Conservation (phyloP, 495 filamentous ascomycete genomes). For the Aspergillus sclerotiicarbonarius region DNA sequence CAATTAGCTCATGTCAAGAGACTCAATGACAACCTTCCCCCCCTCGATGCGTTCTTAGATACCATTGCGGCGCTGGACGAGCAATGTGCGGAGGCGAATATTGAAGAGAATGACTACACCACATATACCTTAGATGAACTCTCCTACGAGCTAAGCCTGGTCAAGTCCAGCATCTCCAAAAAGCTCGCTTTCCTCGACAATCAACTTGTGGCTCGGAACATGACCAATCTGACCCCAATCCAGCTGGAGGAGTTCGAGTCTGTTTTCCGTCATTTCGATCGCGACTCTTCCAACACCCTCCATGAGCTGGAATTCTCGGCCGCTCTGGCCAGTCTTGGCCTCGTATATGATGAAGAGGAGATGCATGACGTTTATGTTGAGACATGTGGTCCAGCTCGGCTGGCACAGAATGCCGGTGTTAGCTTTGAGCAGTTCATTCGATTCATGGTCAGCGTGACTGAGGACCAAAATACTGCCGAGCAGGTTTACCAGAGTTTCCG, state of each 20-base stretch:
- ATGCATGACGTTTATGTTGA: constrained; percentile 90
- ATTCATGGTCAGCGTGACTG: constrained; percentile 98
- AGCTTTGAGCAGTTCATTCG: constrained; percentile 98
- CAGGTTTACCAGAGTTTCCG: constrained; percentile 96
- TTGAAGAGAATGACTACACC: constrained; percentile 98
- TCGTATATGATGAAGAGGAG: constrained; percentile 93
- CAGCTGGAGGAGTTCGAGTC: constrained; percentile 98
- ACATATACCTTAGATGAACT: constrained; percentile 97
- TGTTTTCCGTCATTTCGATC: constrained; percentile 96
- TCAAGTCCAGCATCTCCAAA: constrained; percentile 86
- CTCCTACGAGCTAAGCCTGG: constrained; percentile 87
- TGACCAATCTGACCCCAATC: constrained; percentile 98
- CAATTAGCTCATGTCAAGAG: constrained; percentile 81
- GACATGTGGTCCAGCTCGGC: constrained; percentile 56
- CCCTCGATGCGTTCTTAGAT: constrained; percentile 82
- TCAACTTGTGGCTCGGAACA: constrained; percentile 92
- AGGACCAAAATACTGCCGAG: constrained; percentile 97
- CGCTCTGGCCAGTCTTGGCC: constrained; percentile 84
- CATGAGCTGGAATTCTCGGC: constrained; percentile 94
- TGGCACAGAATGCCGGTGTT: constrained; percentile 57
- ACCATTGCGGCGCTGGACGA: constrained; percentile 77
- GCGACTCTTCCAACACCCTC: constrained; percentile 87
- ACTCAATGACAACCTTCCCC: constrained; percentile 76
- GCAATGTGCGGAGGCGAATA: constrained; percentile 93
- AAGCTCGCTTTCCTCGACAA: constrained; percentile 97